Percentiles rank a stretch among this genome's conserved stretches.
Evolutionary conservation across 2,329 filamentous ascomycete genomes (phyloP).

Genomic region (Neurospora sp.): DNA sequence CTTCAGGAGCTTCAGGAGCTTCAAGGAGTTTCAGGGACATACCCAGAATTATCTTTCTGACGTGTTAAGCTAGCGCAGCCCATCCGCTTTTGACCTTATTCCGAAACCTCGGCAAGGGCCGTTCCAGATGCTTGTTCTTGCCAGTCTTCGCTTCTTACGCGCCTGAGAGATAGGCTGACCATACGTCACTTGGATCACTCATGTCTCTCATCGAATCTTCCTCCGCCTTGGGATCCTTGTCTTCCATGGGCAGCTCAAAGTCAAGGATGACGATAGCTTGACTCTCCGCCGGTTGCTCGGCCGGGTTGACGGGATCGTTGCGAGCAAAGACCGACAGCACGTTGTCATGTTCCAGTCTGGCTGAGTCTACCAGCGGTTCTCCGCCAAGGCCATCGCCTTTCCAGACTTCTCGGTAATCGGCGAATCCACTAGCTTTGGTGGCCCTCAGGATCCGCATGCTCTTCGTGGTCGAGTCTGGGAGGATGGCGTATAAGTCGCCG

Average conservation of each 20-base stretch:
- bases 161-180: not conserved
- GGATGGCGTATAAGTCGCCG: conserved; percentile 27
- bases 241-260: conserved; percentile 18
- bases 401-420: conserved; percentile 28
- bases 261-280: conserved; percentile 28
- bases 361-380: conserved; percentile 30
- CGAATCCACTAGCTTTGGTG: conserved; percentile 19
- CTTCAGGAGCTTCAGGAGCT: not conserved
- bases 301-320: conserved; percentile 6
- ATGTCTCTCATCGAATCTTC: not conserved
- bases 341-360: conserved; percentile 26
- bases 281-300: conserved; percentile 6
- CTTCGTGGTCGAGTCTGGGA: conserved; percentile 24
- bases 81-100: not conserved
- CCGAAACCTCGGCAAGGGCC: not conserved
- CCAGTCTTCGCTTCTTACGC: not conserved
- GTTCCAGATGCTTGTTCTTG: not conserved
- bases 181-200: not conserved
- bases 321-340: conserved; percentile 28
- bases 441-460: conserved; percentile 25
- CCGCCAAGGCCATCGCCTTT: conserved; percentile 24
- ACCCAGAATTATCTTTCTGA: not conserved
- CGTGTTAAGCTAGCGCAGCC: not conserved
- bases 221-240: not conserved
- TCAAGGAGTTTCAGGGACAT: not conserved